Conservation (phyloP, 2,329 filamentous ascomycete genomes). For the Epichloe gansuensis region DNA sequence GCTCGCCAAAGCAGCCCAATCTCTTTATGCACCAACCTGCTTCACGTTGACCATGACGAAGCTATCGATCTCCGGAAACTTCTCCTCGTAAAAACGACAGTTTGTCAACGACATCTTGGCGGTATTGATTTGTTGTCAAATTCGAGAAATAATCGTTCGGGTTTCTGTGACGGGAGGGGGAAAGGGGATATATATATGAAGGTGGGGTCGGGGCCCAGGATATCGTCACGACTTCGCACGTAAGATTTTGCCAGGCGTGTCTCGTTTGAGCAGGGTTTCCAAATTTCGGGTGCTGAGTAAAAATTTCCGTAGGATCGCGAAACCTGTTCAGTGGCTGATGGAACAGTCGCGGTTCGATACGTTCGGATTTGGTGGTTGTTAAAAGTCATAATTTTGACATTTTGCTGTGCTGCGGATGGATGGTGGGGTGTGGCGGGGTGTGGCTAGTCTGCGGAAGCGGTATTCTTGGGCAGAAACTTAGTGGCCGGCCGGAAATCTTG, state of each 20-base stretch:
- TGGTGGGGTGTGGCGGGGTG: conserved; percentile 30
- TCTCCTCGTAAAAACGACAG: conserved; percentile 95
- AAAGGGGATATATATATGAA: conserved; percentile 3
- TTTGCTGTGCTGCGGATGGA: conserved; percentile 22
- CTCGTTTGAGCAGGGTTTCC: neutral
- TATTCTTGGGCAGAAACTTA: conserved; percentile 19
- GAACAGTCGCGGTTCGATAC: neutral
- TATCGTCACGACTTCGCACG: neutral
- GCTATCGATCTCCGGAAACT: conserved; percentile 89
- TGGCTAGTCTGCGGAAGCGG: conserved; percentile 19
- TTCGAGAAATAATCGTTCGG: conserved; percentile 12
- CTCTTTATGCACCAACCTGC: conserved; percentile 55
- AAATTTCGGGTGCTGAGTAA: neutral
- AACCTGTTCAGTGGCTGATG: neutral
- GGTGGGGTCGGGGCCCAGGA: conserved; percentile 19
- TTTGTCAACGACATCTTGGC: conserved; percentile 87
- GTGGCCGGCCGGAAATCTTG: neutral
- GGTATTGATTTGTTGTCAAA: conserved; percentile 37
- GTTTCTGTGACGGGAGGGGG: conserved; percentile 4
- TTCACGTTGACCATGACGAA: conserved; percentile 99
- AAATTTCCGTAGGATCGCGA: neutral
- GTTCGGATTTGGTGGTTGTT: neutral
- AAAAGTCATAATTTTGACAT: conserved; percentile 25
- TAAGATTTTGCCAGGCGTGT: neutral
- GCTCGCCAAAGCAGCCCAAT: neutral